phyloP scores from a whole-genome alignment of 163 green algal species.

The Scenedesmus sp. region DNA sequence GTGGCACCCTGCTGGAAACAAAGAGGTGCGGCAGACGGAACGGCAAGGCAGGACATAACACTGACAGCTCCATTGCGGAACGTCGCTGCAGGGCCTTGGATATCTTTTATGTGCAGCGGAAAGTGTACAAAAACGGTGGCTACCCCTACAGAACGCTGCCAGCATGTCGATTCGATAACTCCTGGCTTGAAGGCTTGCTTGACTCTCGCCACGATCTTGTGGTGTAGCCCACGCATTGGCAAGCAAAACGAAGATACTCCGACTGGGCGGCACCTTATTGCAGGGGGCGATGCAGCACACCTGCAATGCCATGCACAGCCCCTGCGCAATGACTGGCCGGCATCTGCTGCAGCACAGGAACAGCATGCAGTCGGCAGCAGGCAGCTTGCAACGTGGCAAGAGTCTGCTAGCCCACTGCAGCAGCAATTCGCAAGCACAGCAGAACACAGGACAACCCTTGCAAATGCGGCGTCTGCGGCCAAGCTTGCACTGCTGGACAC shows the following conservation, averaged over 20 bases:
- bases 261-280: neutral
- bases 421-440: neutral
- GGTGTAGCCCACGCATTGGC: neutral
- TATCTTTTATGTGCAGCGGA: neutral
- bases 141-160: neutral
- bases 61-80: neutral
- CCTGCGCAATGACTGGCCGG: slow-evolving; percentile 24
- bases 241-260: neutral
- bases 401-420: neutral
- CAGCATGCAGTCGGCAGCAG: slow-evolving; percentile 21
- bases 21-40: neutral
- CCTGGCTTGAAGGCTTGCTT: neutral
- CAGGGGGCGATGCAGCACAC: neutral
- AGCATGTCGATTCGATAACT: neutral
- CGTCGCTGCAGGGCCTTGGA: neutral
- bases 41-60: neutral
- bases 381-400: neutral
- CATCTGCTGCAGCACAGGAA: slow-evolving; percentile 41
- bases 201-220: neutral
- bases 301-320: slow-evolving; percentile 21
- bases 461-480: neutral
- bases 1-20: neutral
- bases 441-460: neutral
- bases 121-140: too few relatives aligned
- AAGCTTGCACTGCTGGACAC: neutral